Evolutionary conservation across 2,329 filamentous ascomycete species (phyloP).

Genomic region (Exophiala bonariae): DNA sequence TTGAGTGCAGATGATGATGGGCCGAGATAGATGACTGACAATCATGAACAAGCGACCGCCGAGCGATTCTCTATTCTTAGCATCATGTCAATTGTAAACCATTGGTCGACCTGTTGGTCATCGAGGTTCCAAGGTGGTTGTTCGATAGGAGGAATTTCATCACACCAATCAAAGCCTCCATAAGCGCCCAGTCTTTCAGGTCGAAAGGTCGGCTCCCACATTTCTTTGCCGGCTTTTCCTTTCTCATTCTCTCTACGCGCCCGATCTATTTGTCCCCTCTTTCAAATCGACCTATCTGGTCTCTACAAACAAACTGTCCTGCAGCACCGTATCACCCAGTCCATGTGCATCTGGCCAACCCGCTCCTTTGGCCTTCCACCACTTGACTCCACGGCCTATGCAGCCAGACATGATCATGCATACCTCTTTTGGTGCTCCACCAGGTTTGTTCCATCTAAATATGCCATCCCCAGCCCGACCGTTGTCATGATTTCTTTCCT

Average conservation of each 20-base stretch:
- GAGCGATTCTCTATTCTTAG: slow-evolving; percentile 9
- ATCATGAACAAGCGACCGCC: too few species aligned
- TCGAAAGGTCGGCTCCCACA: not conserved
- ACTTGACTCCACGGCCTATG: not conserved
- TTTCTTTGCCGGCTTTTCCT: not conserved
- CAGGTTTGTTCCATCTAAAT: slow-evolving; percentile 21
- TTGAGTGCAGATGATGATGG: not conserved
- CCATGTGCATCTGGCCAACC: slow-evolving; percentile 17
- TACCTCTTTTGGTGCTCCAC: slow-evolving; percentile 6
- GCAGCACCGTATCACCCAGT: slow-evolving; percentile 9
- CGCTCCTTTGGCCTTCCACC: slow-evolving; percentile 4
- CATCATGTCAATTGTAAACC: not conserved
- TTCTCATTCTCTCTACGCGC: slow-evolving; percentile 18
- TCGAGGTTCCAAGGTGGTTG: not conserved
- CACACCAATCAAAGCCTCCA: slow-evolving; percentile 15
- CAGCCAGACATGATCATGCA: not conserved
- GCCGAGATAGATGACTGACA: not conserved
- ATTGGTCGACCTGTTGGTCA: slow-evolving; percentile 2
- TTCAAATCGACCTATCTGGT: slow-evolving; percentile 10
- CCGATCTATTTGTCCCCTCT: slow-evolving; percentile 8
- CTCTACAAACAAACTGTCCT: slow-evolving; percentile 6
- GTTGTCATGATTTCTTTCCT: slow-evolving; percentile 19
- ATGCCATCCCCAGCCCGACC: slow-evolving; percentile 23
- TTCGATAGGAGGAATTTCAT: not conserved
- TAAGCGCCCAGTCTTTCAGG: slow-evolving; percentile 17